Evolutionary conservation across 2,329 filamentous ascomycete genomes (phyloP).

Genomic region (Botrytis tulipae): DNA sequence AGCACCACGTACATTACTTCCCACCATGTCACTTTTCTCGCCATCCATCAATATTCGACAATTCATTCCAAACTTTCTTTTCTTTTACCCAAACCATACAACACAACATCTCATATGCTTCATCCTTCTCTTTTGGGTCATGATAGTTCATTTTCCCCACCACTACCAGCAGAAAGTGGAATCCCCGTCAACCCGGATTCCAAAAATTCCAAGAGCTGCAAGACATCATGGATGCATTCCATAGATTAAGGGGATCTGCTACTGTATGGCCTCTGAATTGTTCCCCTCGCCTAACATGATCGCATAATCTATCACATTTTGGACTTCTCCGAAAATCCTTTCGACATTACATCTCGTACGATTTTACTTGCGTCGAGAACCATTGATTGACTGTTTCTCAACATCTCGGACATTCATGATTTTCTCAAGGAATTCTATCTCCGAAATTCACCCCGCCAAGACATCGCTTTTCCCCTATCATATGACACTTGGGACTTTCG

Average conservation of each 20-base stretch:
- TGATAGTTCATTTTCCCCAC: neutral
- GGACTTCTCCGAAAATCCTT: neutral
- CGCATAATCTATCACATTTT: constrained; percentile 17
- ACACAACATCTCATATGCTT: constrained; percentile 11
- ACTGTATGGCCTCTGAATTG: neutral
- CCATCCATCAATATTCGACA: constrained; percentile 4
- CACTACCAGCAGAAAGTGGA: neutral
- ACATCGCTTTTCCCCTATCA: neutral
- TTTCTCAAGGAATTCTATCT: neutral
- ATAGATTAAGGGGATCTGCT: constrained; percentile 4
- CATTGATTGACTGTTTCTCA: constrained; percentile 4
- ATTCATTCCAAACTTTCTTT: neutral
- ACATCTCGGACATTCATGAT: constrained; percentile 8
- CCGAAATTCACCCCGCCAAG: neutral
- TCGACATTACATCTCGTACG: neutral
- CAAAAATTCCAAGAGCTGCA: constrained; percentile 13
- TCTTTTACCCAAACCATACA: constrained; percentile 6
- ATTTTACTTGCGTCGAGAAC: neutral
- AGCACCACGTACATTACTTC: neutral
- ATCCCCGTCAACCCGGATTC: constrained; percentile 13
- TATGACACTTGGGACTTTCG: constrained; percentile 6
- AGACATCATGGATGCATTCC: constrained; percentile 10
- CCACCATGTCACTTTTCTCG: neutral
- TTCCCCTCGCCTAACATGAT: neutral
- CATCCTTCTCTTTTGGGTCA: neutral